Conservation (phyloP, 371 early-diverging fungal genomes). For the Antonospora locustae region DNA sequence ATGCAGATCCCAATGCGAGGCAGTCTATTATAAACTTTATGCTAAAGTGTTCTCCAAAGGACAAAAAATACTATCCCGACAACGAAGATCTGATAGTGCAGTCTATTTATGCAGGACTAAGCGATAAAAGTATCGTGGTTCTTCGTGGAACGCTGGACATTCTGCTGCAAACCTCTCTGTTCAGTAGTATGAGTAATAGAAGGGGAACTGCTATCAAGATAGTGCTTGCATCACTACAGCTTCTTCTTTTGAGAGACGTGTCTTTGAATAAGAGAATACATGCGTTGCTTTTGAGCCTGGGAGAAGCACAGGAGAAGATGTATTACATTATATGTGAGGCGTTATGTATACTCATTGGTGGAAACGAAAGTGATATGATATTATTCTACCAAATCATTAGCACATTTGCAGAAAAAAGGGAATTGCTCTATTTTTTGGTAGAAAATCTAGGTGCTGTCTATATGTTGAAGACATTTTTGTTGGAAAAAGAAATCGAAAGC, state of each 20-base stretch:
- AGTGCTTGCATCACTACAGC: slow-evolving; percentile 19
- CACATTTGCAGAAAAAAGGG: slow-evolving; percentile 17
- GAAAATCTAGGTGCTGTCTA: slow-evolving; percentile 17
- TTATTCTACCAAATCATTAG: slow-evolving; percentile 23
- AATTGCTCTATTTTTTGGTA: slow-evolving; percentile 13
- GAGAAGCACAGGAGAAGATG: no score
- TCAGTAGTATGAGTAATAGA: not conserved
- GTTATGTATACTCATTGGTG: no score
- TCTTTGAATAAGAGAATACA: slow-evolving; percentile 44
- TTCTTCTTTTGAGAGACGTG: slow-evolving; percentile 46
- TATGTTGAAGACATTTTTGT: no score
- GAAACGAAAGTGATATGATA: slow-evolving; percentile 7
- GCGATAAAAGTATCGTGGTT: slow-evolving; percentile 14
- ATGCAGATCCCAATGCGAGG: slow-evolving; percentile 28
- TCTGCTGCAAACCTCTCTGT: slow-evolving; percentile 6
- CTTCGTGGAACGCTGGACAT: slow-evolving; percentile 27
- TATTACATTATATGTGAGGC: no score
- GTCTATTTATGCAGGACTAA: slow-evolving; percentile 21
- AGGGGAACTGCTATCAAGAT: not conserved
- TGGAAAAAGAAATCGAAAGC: not conserved
- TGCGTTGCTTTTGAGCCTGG: no score
- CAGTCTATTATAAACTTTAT: slow-evolving; percentile 22
- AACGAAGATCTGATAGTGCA: slow-evolving; percentile 6
- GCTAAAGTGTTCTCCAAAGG: not conserved
- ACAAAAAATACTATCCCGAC: not conserved